Conservation (phyloP, 257 asterid genomes). For the Salvia miltiorrhiza region DNA sequence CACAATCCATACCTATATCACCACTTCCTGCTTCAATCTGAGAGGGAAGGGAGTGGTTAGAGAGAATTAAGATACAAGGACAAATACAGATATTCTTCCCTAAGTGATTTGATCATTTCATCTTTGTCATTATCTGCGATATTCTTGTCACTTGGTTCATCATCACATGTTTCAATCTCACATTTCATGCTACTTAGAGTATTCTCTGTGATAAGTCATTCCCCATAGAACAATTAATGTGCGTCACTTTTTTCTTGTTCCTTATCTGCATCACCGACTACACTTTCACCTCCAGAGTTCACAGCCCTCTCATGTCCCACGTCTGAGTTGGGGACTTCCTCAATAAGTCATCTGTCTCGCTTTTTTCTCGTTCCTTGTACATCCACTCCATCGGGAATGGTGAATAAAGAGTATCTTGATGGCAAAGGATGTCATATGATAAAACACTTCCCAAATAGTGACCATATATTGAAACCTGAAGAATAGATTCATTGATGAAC, state of each 20-base stretch:
- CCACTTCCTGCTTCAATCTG: slow-evolving; percentile 61
- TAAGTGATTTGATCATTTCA: slow-evolving; percentile 42
- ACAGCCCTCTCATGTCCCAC: slow-evolving; percentile 31
- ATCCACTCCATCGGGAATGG: slow-evolving; percentile 86
- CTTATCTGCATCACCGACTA: slow-evolving; percentile 25
- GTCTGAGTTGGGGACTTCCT: slow-evolving; percentile 26
- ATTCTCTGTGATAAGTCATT: slow-evolving; percentile 27
- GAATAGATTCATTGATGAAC: not conserved
- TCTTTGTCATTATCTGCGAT: slow-evolving; percentile 38
- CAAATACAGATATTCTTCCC: too few species aligned
- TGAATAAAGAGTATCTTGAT: slow-evolving; percentile 69
- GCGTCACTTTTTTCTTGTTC: slow-evolving; percentile 41
- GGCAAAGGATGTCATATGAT: slow-evolving; percentile 94
- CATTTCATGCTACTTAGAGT: slow-evolving; percentile 20
- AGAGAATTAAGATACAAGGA: slow-evolving; percentile 11
- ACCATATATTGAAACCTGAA: slow-evolving; percentile 85
- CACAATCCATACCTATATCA: slow-evolving; percentile 43
- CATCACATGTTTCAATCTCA: slow-evolving; percentile 39
- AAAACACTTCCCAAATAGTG: slow-evolving; percentile 98
- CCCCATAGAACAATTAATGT: slow-evolving; percentile 13
- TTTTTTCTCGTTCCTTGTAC: slow-evolving; percentile 53
- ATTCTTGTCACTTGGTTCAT: slow-evolving; percentile 32
- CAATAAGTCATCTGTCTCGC: slow-evolving; percentile 25
- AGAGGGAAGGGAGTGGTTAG: slow-evolving; percentile 24
- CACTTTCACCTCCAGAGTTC: slow-evolving; percentile 33